Percentiles rank a stretch among this genome's conserved stretches.
Conservation (phyloP, 345 rosid species). For the Rhodamnia argentea region DNA sequence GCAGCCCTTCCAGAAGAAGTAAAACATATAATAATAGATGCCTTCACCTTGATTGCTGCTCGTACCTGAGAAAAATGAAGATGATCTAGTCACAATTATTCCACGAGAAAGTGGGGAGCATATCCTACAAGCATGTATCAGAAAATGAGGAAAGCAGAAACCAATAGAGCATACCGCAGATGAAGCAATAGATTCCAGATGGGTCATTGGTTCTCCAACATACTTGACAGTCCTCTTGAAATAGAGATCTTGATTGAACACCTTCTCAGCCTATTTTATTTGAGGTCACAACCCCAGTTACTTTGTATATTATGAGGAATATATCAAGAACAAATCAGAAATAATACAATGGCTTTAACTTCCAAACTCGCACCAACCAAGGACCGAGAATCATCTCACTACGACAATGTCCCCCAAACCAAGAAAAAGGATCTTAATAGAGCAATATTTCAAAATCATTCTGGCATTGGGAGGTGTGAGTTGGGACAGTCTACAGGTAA, state of each 20-base stretch:
- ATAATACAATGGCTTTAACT: not conserved
- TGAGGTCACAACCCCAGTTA: not conserved
- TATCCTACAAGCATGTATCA: not conserved
- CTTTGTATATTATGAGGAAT: not conserved
- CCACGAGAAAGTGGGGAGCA: not conserved
- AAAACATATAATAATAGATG: slow-evolving; percentile 92
- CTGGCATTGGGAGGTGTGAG: not conserved
- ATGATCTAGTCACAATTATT: not conserved
- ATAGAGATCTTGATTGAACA: slow-evolving; percentile 85
- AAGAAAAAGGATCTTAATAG: not conserved
- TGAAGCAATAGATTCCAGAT: slow-evolving; percentile 94
- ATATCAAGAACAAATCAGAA: not conserved
- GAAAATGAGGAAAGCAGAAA: not conserved
- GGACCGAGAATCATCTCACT: not conserved
- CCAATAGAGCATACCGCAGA: slow-evolving; percentile 54
- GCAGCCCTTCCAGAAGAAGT: slow-evolving; percentile 99
- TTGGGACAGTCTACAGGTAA: not conserved
- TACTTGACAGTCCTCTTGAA: slow-evolving; percentile 88
- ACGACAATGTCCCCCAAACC: not conserved
- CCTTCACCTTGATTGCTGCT: slow-evolving; percentile 98
- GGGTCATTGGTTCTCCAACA: slow-evolving; percentile 96
- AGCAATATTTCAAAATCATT: not conserved
- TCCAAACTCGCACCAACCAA: not conserved
- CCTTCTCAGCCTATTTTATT: slow-evolving; percentile 77
- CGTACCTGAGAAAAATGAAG: slow-evolving; percentile 48